phyloP scores from a whole-genome alignment of 768 basidiomycete species.

The Antrodiella citrinella region DNA sequence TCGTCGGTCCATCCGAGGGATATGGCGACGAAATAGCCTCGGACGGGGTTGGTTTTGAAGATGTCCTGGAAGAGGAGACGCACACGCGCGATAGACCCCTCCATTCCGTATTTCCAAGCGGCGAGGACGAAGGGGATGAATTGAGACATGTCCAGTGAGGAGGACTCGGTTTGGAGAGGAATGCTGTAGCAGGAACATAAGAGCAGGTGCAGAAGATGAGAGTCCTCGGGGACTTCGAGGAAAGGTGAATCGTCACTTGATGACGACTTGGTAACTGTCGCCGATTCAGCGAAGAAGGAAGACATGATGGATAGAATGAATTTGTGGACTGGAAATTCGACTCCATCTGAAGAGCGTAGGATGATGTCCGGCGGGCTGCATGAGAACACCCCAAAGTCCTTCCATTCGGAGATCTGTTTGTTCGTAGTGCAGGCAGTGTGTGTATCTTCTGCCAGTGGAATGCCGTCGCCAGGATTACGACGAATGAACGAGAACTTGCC shows the following conservation, averaged over 20 bases:
- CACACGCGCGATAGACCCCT: too few species aligned
- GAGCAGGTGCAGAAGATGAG: not conserved
- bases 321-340: not conserved
- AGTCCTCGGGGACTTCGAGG: not conserved
- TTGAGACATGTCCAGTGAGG: not conserved
- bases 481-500: not conserved
- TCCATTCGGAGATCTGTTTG: not conserved
- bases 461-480: not conserved
- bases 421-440: not conserved
- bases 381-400: not conserved
- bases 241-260: too few species aligned
- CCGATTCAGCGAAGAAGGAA: not conserved
- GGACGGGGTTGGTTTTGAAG: not conserved
- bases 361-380: not conserved
- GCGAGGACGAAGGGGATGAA: not conserved
- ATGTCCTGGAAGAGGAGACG: not conserved
- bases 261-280: too few species aligned
- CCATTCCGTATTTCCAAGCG: not conserved
- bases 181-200: not conserved
- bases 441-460: not conserved
- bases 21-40: not conserved
- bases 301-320: not conserved
- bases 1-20: not conserved
- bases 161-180: not conserved
- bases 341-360: not conserved